These are phyloP conservation scores for Colletotrichum plurivorum DNA, from an alignment of 2,329 filamentous ascomycete species.

Conservation along the genomic window DNA sequence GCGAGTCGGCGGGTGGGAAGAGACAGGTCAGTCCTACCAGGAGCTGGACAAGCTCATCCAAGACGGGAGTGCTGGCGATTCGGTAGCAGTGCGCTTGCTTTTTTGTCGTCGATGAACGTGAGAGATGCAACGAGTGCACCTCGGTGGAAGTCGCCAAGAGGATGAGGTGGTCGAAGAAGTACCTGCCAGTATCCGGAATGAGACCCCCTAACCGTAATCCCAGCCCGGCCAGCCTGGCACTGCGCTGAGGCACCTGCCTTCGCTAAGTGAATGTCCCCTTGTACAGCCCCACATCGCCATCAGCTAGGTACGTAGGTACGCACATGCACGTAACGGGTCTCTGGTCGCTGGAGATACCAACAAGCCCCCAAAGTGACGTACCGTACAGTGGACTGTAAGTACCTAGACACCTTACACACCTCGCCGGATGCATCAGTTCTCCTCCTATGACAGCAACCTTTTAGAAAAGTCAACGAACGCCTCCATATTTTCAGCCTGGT, in stretches of 20 bases:
- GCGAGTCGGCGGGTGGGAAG: slow-evolving; percentile 19
- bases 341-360: slow-evolving; percentile 20
- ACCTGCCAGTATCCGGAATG: slow-evolving; percentile 30
- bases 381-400: background rate
- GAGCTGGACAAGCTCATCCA: slow-evolving; percentile 38
- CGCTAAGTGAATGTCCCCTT: slow-evolving; percentile 32
- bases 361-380: background rate
- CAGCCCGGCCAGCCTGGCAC: slow-evolving; percentile 35
- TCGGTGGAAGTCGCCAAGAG: slow-evolving; percentile 36
- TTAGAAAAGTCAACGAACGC: no score
- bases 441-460: no score
- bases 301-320: no score
- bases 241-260: slow-evolving; percentile 19
- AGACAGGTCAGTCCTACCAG: slow-evolving; percentile 37
- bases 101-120: slow-evolving; percentile 15
- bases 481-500: no score
- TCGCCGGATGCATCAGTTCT: no score
- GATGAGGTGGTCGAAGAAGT: slow-evolving; percentile 40
- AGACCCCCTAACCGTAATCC: slow-evolving; percentile 39
- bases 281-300: background rate
- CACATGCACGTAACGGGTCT: slow-evolving; percentile 30
- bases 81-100: slow-evolving; percentile 16
- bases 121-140: slow-evolving; percentile 27
- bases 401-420: no score
- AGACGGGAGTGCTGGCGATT: slow-evolving; percentile 1